Base-by-base conservation (phyloP, 2,329 filamentous ascomycete species). In the Apiospora malaysiana region DNA sequence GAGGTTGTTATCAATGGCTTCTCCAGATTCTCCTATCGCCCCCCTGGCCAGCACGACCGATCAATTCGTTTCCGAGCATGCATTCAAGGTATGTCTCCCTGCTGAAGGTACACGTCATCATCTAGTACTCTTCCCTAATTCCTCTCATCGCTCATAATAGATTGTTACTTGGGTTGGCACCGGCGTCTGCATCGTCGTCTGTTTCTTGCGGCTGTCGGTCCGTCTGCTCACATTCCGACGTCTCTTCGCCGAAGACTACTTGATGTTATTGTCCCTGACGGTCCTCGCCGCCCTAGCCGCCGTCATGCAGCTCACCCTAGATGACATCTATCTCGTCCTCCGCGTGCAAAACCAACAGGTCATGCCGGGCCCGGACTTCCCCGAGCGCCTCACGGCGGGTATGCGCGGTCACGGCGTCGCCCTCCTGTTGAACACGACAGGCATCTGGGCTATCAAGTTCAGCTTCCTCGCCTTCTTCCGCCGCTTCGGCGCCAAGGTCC, bases 381-480 rank as follows among this genome's bases (percentile, higher is more conserved):
- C 51, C 7, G 27, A 32, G 40, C 42, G 66, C 49, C 25, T 47
- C 23, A 18, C 14, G 7, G 23, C 37, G 37, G 45, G 21, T 16
- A 25, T 49, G 23, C 65, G 63, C 40, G 66, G 21, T 21, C 9
- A 23, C 12, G 72, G 71, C 4, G 37, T 63, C 4, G 42, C 40
- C 16, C 4, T 65, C 2, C 27, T 67, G 9, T 45, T 73, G 1
- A 69, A 37, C 32, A 68, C 70, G 0, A 56, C 70, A 21, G 73
- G 72, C 21, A 68, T 74, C n/a, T 71, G 63, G 45, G 27, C 63
- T 16, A 59, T 75, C 70, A 74, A 74, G 72, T 10, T 73, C 32
- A 73, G 68, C 69, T 75, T 75, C 47, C 59, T 75, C 42, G 5
- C 70, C 42, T 72, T 75, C 68, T 75, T 73, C 63, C 51, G 66